Percentiles rank a stretch among this genome's conserved stretches.
Evolutionary conservation across 2,329 filamentous ascomycete genomes (phyloP).

Genomic region (Ceratocystis huliohia): DNA sequence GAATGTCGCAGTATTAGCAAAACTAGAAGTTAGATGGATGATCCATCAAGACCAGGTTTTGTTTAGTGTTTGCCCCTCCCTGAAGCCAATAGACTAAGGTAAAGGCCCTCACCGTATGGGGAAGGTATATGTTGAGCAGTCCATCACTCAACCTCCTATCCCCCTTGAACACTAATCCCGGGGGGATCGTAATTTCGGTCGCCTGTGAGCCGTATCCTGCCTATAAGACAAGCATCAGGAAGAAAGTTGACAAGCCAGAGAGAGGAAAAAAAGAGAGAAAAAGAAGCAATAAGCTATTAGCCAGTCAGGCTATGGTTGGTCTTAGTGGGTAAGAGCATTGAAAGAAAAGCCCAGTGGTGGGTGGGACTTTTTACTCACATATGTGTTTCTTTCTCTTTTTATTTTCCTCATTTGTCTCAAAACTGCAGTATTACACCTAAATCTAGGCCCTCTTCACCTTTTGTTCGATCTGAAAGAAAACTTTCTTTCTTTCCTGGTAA

Average conservation of each 20-base stretch:
- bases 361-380: background rate
- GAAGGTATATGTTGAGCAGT: no score
- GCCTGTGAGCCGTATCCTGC: background rate
- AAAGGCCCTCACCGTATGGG: background rate
- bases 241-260: no score
- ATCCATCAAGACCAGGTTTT: background rate
- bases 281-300: no score
- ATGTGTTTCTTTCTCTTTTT: background rate
- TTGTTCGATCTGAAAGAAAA: background rate
- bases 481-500: background rate
- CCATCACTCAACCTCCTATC: background rate
- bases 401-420: background rate
- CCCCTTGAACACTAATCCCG: background rate
- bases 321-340: no score
- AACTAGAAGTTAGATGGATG: background rate
- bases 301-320: no score
- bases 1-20: slow-evolving; percentile 3
- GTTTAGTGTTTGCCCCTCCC: background rate
- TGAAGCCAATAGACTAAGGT: background rate
- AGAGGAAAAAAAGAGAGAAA: no score
- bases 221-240: background rate
- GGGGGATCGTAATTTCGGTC: slow-evolving; percentile 1
- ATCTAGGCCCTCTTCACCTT: background rate
- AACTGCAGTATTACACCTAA: background rate
- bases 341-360: no score